Percentiles rank a stretch among this genome's conserved stretches.
phyloP scores from a whole-genome alignment of 345 rosid genomes.

The Populus davidiana region DNA sequence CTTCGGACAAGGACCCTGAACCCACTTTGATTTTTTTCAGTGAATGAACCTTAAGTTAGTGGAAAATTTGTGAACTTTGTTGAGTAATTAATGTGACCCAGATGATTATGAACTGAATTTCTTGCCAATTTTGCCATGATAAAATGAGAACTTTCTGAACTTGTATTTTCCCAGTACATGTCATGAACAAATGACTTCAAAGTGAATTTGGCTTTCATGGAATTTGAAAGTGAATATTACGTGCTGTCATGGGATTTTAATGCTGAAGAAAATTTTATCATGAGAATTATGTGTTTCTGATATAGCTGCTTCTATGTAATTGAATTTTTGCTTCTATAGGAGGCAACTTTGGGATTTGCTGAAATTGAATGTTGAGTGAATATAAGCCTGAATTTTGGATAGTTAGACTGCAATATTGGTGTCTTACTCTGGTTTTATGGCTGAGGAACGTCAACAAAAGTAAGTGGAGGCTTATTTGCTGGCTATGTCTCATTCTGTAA shows the following conservation, averaged over 20 bases:
- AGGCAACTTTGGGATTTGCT: background rate
- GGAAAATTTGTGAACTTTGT: background rate
- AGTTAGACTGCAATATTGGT: background rate
- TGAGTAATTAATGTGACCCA: background rate
- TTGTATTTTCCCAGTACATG: background rate
- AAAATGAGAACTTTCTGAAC: constrained; percentile 12
- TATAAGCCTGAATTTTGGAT: background rate
- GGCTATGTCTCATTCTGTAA: background rate
- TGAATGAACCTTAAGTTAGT: constrained; percentile 18
- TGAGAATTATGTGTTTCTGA: background rate
- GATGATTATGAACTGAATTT: constrained; percentile 3
- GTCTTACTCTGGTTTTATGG: background rate
- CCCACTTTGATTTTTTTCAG: constrained; percentile 16
- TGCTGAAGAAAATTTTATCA: background rate
- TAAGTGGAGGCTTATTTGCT: background rate
- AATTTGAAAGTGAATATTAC: background rate
- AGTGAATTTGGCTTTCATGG: background rate
- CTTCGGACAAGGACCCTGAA: constrained; percentile 27
- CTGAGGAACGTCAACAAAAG: background rate
- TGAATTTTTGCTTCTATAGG: background rate
- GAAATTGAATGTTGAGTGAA: background rate
- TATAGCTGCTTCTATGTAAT: background rate
- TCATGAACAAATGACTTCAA: background rate
- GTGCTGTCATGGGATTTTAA: background rate
- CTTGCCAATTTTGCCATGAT: constrained; percentile 14